phyloP scores from a whole-genome alignment of 78 protist genomes.

The Dictyostelium capitatum region DNA sequence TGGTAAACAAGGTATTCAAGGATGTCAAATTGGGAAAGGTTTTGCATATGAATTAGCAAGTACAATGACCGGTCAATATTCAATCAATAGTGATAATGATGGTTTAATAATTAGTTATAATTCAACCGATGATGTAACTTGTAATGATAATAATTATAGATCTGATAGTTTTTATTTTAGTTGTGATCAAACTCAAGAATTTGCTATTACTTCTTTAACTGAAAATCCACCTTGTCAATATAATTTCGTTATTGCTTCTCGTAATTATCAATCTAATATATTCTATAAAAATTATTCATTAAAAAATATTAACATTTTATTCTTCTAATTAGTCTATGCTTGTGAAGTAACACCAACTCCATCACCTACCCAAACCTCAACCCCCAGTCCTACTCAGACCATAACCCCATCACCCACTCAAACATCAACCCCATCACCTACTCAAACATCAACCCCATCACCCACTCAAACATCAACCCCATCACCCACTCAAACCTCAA shows the following conservation, averaged over 20 bases:
- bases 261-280: not conserved
- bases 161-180: not conserved
- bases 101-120: not conserved
- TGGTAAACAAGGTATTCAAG: not conserved
- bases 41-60: not conserved
- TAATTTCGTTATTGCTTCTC: not conserved
- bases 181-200: not conserved
- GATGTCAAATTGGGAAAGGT: not conserved
- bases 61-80: constrained; percentile 1
- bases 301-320: not conserved
- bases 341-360: not conserved
- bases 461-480: not conserved
- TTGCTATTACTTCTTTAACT: not conserved
- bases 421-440: not conserved
- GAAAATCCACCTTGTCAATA: constrained; percentile 5
- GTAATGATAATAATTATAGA: not conserved
- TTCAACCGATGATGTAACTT: not conserved
- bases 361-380: not conserved
- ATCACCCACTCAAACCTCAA: not conserved
- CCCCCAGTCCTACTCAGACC: not conserved
- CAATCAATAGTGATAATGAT: not conserved
- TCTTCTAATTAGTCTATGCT: not conserved
- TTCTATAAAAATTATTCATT: not conserved
- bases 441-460: not conserved
- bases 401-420: not conserved